Conservation (phyloP, 495 filamentous ascomycete genomes). For the Talaromyces ruber region DNA sequence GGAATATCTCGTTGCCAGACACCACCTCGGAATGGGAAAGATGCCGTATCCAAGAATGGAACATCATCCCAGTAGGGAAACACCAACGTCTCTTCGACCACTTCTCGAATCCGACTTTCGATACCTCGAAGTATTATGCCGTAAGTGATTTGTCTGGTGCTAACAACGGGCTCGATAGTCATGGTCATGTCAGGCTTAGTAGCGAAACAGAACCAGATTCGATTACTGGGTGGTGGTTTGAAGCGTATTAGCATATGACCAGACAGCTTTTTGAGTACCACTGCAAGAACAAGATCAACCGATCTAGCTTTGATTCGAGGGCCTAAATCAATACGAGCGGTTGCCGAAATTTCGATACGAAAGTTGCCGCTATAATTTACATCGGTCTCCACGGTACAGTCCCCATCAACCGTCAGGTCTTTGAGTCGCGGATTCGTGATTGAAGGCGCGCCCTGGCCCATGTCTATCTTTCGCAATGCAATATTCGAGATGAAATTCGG, state of each 20-base stretch:
- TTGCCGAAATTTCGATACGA: slow-evolving; percentile 78
- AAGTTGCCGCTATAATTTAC: slow-evolving; percentile 85
- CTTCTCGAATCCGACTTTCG: slow-evolving; percentile 87
- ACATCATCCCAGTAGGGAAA: slow-evolving; percentile 92
- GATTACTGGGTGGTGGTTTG: slow-evolving; percentile 92
- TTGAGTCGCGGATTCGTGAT: slow-evolving; percentile 84
- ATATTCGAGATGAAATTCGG: slow-evolving; percentile 82
- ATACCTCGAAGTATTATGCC: slow-evolving; percentile 85
- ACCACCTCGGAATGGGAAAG: slow-evolving; percentile 74
- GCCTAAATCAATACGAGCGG: slow-evolving; percentile 83
- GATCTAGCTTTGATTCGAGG: slow-evolving; percentile 81
- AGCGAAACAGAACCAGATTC: slow-evolving; percentile 90
- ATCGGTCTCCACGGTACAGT: slow-evolving; percentile 77
- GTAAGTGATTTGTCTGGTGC: slow-evolving; percentile 90
- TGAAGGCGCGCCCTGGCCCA: slow-evolving; percentile 79
- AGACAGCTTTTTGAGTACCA: slow-evolving; percentile 75
- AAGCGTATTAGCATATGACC: slow-evolving; percentile 78
- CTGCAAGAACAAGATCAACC: slow-evolving; percentile 80
- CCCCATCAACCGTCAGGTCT: slow-evolving; percentile 86
- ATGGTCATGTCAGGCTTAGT: slow-evolving; percentile 86
- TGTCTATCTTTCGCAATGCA: slow-evolving; percentile 69
- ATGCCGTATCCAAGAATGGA: slow-evolving; percentile 73
- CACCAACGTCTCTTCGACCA: slow-evolving; percentile 88
- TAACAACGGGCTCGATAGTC: slow-evolving; percentile 89
- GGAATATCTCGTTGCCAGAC: slow-evolving; percentile 67